Percentiles rank a stretch among this genome's conserved stretches.
Conservation (phyloP, 163 green algal species). For the Coccomyxa subellipsoidea region DNA sequence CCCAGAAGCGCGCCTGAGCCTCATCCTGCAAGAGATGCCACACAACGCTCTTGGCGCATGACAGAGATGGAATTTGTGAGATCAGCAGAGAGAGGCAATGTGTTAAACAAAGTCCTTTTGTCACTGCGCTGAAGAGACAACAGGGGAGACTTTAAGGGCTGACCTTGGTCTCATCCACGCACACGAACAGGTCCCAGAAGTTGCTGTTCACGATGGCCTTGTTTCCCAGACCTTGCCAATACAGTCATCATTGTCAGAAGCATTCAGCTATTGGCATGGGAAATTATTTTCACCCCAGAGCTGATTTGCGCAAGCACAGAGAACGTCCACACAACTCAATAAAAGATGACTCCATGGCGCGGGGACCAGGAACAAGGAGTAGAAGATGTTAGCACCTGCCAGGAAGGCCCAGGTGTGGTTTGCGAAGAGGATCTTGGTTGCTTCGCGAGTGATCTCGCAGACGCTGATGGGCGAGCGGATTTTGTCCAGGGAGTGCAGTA, state of each 20-base stretch:
- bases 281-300: background rate
- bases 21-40: background rate
- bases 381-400: background rate
- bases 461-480: slow-evolving; percentile 3
- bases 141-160: background rate
- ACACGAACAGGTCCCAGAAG: background rate
- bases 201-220: background rate
- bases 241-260: background rate
- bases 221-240: background rate
- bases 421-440: slow-evolving; percentile 2
- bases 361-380: background rate
- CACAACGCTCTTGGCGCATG: background rate
- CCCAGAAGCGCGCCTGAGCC: slow-evolving; percentile 3
- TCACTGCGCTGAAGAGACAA: background rate
- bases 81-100: background rate
- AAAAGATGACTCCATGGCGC: too few relatives aligned
- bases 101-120: background rate
- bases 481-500: slow-evolving; percentile 1
- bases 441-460: background rate
- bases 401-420: background rate
- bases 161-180: background rate
- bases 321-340: background rate
- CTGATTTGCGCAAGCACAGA: background rate
- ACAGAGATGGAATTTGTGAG: background rate
- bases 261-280: too few relatives aligned